These are phyloP conservation scores for Mortierella sp. DNA, from an alignment of 371 early-diverging fungal genomes.

Conservation along the genomic window DNA sequence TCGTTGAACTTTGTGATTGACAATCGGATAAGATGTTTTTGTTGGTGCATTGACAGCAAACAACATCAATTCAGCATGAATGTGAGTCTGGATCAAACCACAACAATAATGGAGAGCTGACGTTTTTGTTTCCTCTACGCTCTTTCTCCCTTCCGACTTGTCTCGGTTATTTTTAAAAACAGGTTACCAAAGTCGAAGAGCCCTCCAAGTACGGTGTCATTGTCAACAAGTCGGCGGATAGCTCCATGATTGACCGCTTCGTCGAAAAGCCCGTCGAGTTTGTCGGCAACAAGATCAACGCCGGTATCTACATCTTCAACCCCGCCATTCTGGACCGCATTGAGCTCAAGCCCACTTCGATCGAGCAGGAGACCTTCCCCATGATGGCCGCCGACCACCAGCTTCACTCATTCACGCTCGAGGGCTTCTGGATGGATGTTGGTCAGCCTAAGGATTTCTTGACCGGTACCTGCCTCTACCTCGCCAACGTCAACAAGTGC, in stretches of 20 bases:
- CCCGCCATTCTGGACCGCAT: conserved; percentile 95
- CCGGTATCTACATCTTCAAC: conserved; percentile 98
- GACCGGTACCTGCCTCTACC: conserved; percentile 95
- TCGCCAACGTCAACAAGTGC: conserved; percentile 85
- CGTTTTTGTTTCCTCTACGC: background rate
- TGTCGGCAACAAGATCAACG: conserved; percentile 98
- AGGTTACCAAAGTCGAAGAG: conserved; percentile 98
- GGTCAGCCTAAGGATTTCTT: conserved; percentile 99
- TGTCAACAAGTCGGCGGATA: conserved; percentile 79
- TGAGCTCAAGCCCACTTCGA: conserved; percentile 93
- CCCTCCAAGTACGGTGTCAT: conserved; percentile 99
- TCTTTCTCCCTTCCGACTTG: background rate
- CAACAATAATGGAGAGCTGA: background rate
- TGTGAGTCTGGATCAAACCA: background rate
- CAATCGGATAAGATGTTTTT: background rate
- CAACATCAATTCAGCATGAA: background rate
- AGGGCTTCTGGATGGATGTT: conserved; percentile 99
- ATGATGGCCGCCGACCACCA: conserved; percentile 87
- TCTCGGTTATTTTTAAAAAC: conserved; percentile 12
- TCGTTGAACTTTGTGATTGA: background rate
- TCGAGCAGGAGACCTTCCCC: conserved; percentile 99
- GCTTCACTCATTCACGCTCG: conserved; percentile 93
- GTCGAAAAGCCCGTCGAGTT: conserved; percentile 98
- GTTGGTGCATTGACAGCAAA: background rate
- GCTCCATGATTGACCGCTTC: conserved; percentile 90